Percentiles rank a stretch among this genome's conserved stretches.
These are phyloP conservation scores for Calonectria pseudoturangicola DNA, from an alignment of 2,329 filamentous ascomycete species.

Conservation along the genomic window DNA sequence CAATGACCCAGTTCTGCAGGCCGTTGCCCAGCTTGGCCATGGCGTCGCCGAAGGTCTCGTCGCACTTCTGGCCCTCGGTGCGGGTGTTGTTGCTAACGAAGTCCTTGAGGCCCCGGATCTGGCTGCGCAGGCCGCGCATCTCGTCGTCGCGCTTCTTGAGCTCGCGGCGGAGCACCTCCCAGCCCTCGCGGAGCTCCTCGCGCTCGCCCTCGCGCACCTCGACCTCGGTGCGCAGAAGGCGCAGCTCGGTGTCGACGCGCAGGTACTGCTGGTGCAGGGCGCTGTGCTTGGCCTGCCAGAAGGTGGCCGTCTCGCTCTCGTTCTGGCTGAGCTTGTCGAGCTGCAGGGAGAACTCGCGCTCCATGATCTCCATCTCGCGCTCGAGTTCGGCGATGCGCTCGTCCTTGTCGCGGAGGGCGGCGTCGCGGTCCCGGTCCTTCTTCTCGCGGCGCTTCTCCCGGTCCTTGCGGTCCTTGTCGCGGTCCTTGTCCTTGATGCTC, in stretches of 20 bases:
- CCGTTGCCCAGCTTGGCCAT: conserved; percentile 79
- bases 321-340: conserved; percentile 71
- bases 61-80: conserved; percentile 76
- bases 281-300: conserved; percentile 75
- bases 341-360: conserved; percentile 71
- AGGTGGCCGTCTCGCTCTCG: conserved; percentile 73
- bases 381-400: conserved; percentile 71
- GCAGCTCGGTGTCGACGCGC: conserved; percentile 71
- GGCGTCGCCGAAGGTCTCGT: conserved; percentile 79
- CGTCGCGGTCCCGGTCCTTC: conserved; percentile 53
- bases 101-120: conserved; percentile 81
- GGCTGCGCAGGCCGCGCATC: conserved; percentile 71
- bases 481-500: conserved; percentile 57
- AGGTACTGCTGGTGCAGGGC: conserved; percentile 71
- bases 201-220: conserved; percentile 68
- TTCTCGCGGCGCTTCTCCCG: conserved; percentile 50
- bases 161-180: conserved; percentile 68
- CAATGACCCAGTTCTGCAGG: conserved; percentile 84
- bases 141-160: conserved; percentile 73
- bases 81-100: conserved; percentile 82
- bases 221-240: conserved; percentile 70
- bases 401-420: conserved; percentile 68
- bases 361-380: conserved; percentile 71
- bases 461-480: conserved; percentile 51
- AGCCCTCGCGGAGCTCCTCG: conserved; percentile 69